Conservation (phyloP, 228 moss, liverwort and hornwort species). For the Sphagnum magellanicum region DNA sequence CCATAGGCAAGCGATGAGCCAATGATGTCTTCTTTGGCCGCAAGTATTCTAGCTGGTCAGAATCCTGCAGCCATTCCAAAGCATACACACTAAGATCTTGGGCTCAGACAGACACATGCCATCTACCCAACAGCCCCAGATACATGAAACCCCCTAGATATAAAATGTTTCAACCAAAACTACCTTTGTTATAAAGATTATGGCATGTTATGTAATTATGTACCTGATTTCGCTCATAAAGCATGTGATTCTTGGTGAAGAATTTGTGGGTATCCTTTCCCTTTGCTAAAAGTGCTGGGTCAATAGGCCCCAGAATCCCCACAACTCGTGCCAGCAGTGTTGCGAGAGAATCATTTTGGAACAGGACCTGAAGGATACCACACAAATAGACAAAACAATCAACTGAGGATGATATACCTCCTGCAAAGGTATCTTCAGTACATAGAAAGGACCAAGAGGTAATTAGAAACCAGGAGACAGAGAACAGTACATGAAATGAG, state of each 20-base stretch:
- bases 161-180: too few species aligned
- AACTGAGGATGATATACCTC: neutral
- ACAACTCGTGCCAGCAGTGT: constrained; percentile 52
- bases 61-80: constrained; percentile 23
- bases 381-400: neutral
- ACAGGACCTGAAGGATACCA: constrained; percentile 31
- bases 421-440: too few species aligned
- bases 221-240: constrained; percentile 58
- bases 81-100: neutral
- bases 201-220: too few species aligned
- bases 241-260: constrained; percentile 42
- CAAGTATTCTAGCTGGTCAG: constrained; percentile 49
- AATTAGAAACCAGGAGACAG: too few species aligned
- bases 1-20: constrained; percentile 49
- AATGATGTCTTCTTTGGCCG: constrained; percentile 55
- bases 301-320: constrained; percentile 54
- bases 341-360: constrained; percentile 52
- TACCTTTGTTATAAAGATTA: too few species aligned
- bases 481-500: neutral
- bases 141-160: too few species aligned
- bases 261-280: constrained; percentile 50
- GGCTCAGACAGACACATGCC: neutral
- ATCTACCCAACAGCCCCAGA: too few species aligned
- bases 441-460: too few species aligned
- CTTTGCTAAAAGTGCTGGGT: constrained; percentile 39